Conservation (phyloP, 768 basidiomycete genomes). For the Russula griseocarnosa region DNA sequence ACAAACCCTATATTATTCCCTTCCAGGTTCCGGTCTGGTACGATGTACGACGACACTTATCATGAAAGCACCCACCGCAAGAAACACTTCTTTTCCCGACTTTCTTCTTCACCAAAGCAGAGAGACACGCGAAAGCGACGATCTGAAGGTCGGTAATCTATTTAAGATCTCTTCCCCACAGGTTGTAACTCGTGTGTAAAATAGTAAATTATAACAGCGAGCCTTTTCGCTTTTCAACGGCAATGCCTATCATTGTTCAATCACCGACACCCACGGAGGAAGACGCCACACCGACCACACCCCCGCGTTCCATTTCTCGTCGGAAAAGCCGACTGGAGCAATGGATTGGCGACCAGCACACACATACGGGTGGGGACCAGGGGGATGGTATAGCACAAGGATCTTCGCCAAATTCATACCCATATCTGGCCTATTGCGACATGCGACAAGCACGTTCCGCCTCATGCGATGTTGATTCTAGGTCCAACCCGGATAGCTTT, state of each 20-base stretch:
- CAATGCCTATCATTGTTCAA: slow-evolving; percentile 26
- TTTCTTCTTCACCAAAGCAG: slow-evolving; percentile 5
- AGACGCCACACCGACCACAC: slow-evolving; percentile 27
- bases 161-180: neutral
- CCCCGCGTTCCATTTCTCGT: slow-evolving; percentile 33
- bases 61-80: slow-evolving; percentile 17
- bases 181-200: neutral
- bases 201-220: neutral
- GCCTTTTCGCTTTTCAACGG: slow-evolving; percentile 7
- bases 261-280: slow-evolving; percentile 26
- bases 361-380: slow-evolving; percentile 28
- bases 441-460: slow-evolving; percentile 33
- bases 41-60: slow-evolving; percentile 22
- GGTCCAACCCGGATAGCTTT: slow-evolving; percentile 39
- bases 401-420: slow-evolving; percentile 34
- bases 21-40: neutral
- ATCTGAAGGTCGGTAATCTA: slow-evolving; percentile 10
- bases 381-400: slow-evolving; percentile 30
- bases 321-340: slow-evolving; percentile 42
- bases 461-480: slow-evolving; percentile 35
- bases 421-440: slow-evolving; percentile 44
- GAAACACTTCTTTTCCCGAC: slow-evolving; percentile 8
- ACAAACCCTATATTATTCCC: slow-evolving; percentile 21
- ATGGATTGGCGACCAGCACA: slow-evolving; percentile 45
- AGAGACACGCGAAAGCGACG: slow-evolving; percentile 6